phyloP scores from a whole-genome alignment of 495 filamentous ascomycete species.

The Podospora didyma region DNA sequence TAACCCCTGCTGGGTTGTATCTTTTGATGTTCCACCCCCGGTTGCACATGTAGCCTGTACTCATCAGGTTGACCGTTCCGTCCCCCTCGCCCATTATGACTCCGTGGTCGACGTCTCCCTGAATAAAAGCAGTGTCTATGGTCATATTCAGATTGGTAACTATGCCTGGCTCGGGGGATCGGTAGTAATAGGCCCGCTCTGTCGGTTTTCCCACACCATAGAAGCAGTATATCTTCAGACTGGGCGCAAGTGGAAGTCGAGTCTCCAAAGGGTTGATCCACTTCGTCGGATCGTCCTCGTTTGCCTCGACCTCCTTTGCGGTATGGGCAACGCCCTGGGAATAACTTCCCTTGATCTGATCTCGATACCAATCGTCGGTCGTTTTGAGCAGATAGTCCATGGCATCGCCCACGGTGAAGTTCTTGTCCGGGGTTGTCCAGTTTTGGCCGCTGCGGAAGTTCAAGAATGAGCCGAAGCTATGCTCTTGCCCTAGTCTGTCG shows the following conservation, averaged over 20 bases:
- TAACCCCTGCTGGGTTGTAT: conserved; percentile 81
- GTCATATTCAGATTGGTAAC: conserved; percentile 72
- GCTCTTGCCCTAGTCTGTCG: conserved; percentile 66
- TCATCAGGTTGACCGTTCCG: conserved; percentile 86
- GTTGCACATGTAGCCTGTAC: conserved; percentile 92
- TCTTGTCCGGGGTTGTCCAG: conserved; percentile 54
- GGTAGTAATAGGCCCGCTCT: conserved; percentile 88
- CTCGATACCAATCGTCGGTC: conserved; percentile 79
- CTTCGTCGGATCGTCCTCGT: conserved; percentile 74
- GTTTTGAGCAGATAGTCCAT: conserved; percentile 72
- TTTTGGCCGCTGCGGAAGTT: conserved; percentile 69
- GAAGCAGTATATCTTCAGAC: conserved; percentile 96
- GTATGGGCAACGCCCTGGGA: conserved; percentile 87
- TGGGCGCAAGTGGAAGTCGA: conserved; percentile 80
- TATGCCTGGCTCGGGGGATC: conserved; percentile 61
- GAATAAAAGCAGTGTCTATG: conserved; percentile 75
- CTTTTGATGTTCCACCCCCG: conserved; percentile 90
- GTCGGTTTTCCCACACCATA: conserved; percentile 92
- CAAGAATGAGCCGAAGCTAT: conserved; percentile 76
- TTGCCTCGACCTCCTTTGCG: conserved; percentile 73
- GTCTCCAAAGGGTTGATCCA: conserved; percentile 96
- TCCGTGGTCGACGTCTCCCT: conserved; percentile 73
- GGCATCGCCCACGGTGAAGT: conserved; percentile 76
- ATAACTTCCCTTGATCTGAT: conserved; percentile 68
- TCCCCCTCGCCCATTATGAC: conserved; percentile 93